A percentile compares a stretch with the other conserved stretches of the same genome.
Evolutionary conservation across 805 yeast genomes (phyloP).

Genomic region (Peterozyma toletana): DNA sequence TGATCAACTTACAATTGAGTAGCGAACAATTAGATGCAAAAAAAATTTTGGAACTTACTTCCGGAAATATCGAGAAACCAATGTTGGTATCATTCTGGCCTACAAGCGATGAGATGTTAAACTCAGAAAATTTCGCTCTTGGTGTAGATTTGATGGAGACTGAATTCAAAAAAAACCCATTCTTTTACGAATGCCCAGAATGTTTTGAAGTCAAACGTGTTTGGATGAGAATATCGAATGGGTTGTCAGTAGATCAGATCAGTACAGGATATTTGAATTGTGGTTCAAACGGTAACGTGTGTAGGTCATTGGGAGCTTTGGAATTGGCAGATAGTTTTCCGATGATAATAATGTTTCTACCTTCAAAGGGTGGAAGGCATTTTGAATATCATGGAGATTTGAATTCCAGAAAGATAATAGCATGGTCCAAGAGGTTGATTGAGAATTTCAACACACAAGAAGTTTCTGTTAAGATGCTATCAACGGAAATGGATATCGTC

Average conservation of each 20-base stretch:
- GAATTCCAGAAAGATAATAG: constrained; percentile 23
- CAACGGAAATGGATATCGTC: constrained; percentile 14
- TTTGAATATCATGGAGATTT: constrained; percentile 29
- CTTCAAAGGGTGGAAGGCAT: constrained; percentile 39
- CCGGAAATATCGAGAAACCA: constrained; percentile 44
- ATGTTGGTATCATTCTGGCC: constrained; percentile 65
- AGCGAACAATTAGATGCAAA: constrained; percentile 21
- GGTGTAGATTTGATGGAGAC: constrained; percentile 16
- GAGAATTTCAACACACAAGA: constrained; percentile 36
- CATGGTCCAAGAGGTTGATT: constrained; percentile 40
- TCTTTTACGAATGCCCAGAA: constrained; percentile 36
- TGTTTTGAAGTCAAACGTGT: constrained; percentile 43
- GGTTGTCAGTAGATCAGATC: constrained; percentile 25
- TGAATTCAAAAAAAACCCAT: constrained; percentile 23
- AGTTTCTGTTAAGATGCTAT: constrained; percentile 16
- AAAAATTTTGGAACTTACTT: constrained; percentile 38
- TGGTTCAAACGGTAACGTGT: constrained; percentile 37
- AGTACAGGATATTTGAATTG: constrained; percentile 58
- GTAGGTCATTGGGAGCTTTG: constrained; percentile 41
- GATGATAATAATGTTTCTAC: constrained; percentile 38
- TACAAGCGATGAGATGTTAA: constrained; percentile 33
- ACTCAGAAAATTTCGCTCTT: constrained; percentile 17
- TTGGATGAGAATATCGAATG: constrained; percentile 55
- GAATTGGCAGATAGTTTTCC: constrained; percentile 18
- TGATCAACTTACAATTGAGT: constrained; percentile 1